A percentile compares a stretch with the other conserved stretches of the same genome.
phyloP scores from a whole-genome alignment of 2,329 filamentous ascomycete species.

The Podosphaera aphanis region DNA sequence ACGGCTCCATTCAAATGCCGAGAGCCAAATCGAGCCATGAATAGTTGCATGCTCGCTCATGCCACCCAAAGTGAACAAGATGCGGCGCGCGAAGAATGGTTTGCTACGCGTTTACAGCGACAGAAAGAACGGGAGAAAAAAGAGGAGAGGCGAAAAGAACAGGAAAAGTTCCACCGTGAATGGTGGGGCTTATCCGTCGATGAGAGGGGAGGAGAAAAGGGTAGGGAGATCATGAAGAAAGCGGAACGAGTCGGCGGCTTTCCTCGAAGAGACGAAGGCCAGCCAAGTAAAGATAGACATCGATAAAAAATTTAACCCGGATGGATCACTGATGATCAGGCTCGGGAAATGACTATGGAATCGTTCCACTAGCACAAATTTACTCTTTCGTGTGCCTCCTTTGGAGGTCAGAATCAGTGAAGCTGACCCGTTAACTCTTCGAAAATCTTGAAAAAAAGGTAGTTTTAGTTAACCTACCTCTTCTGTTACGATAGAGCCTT shows the following conservation, averaged over 20 bases:
- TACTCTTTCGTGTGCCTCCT: too few species aligned
- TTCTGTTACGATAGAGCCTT: too few species aligned
- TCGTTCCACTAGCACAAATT: too few species aligned
- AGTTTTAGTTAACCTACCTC: too few species aligned
- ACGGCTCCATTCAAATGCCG: conserved; percentile 75
- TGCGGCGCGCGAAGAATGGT: conserved; percentile 82
- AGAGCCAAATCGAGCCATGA: conserved; percentile 62
- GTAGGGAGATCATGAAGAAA: conserved; percentile 27
- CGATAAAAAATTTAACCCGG: not conserved
- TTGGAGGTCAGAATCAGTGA: too few species aligned
- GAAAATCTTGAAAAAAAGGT: too few species aligned
- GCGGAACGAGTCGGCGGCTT: conserved; percentile 33
- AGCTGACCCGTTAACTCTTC: too few species aligned
- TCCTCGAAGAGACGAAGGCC: conserved; percentile 8
- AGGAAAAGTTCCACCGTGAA: conserved; percentile 40
- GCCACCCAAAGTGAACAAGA: conserved; percentile 72
- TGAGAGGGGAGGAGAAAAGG: conserved; percentile 31
- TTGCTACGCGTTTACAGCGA: conserved; percentile 49
- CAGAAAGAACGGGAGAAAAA: conserved; percentile 42
- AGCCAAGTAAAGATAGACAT: not conserved
- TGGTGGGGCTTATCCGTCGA: conserved; percentile 41
- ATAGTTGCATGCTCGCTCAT: conserved; percentile 72
- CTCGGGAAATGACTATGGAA: too few species aligned
- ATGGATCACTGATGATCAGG: too few species aligned
- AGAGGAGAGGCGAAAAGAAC: conserved; percentile 31